Percentiles rank a stretch among this genome's conserved stretches.
These are phyloP conservation scores for Emergomyces pasteurianus DNA, from an alignment of 2,329 filamentous ascomycete species.

Conservation along the genomic window DNA sequence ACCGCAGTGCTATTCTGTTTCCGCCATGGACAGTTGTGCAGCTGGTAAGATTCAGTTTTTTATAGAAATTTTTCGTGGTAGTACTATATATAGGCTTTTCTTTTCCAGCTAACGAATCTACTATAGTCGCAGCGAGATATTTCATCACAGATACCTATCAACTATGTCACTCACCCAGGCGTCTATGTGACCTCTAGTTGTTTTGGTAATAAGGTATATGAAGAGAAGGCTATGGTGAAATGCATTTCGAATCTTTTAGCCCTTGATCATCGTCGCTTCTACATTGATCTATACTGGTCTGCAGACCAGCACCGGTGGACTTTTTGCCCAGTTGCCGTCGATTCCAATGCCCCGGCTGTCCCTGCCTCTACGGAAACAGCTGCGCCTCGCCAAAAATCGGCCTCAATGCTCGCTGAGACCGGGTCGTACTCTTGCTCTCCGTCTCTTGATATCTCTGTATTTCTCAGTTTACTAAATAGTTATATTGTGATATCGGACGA, in stretches of 20 bases:
- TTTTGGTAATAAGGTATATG: slow-evolving; percentile 44
- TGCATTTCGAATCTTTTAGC: slow-evolving; percentile 54
- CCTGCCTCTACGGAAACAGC: background rate
- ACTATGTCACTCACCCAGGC: slow-evolving; percentile 47
- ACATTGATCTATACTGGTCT: slow-evolving; percentile 56
- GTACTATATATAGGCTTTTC: background rate
- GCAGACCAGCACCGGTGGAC: slow-evolving; percentile 41
- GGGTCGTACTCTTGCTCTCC: slow-evolving; percentile 47
- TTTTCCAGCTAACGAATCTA: slow-evolving; percentile 7
- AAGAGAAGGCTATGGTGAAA: slow-evolving; percentile 37
- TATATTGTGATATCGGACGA: slow-evolving; percentile 44
- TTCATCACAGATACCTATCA: slow-evolving; percentile 47
- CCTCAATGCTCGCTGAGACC: slow-evolving; percentile 31
- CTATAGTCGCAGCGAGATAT: slow-evolving; percentile 51
- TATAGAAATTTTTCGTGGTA: background rate
- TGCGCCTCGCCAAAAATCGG: slow-evolving; percentile 4
- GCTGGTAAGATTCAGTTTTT: slow-evolving; percentile 19
- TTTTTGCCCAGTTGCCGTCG: slow-evolving; percentile 48
- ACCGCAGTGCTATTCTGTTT: slow-evolving; percentile 22
- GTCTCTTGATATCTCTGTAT: slow-evolving; percentile 37
- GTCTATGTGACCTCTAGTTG: slow-evolving; percentile 48
- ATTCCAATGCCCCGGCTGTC: slow-evolving; percentile 11
- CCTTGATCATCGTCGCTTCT: slow-evolving; percentile 45
- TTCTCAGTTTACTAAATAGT: slow-evolving; percentile 40
- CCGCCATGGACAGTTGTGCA: slow-evolving; percentile 29